A percentile compares a stretch with the other conserved stretches of the same genome.
Conservation (phyloP, 2,329 filamentous ascomycete species). For the Diaporthe capsici region DNA sequence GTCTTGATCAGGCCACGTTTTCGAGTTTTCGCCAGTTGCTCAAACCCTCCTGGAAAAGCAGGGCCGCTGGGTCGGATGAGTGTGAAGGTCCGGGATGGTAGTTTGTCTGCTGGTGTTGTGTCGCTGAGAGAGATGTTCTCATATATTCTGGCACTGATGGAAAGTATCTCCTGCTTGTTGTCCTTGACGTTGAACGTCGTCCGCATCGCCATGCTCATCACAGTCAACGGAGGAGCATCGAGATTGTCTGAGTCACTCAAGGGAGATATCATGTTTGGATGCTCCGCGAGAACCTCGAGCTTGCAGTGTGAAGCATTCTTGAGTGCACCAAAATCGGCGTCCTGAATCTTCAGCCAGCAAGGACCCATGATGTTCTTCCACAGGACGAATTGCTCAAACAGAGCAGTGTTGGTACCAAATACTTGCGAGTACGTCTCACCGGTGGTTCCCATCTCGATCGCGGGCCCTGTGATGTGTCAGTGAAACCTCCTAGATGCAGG, state of each 20-base stretch:
- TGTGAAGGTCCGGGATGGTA: conserved; percentile 92
- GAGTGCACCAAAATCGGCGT: conserved; percentile 84
- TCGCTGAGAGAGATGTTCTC: conserved; percentile 90
- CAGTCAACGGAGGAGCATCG: conserved; percentile 87
- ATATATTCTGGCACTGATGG: conserved; percentile 93
- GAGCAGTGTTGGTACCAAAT: conserved; percentile 91
- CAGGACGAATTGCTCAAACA: conserved; percentile 98
- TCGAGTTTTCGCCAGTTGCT: conserved; percentile 78
- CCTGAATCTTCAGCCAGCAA: conserved; percentile 94
- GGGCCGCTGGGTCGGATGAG: conserved; percentile 85
- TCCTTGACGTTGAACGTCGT: conserved; percentile 91
- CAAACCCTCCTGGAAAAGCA: conserved; percentile 89
- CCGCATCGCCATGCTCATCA: conserved; percentile 95
- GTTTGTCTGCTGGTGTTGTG: conserved; percentile 87
- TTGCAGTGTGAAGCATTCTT: conserved; percentile 98
- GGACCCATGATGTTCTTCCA: conserved; percentile 99
- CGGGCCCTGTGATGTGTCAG: conserved; percentile 65
- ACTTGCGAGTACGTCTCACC: conserved; percentile 95
- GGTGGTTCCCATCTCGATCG: conserved; percentile 76
- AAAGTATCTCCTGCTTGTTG: conserved; percentile 96
- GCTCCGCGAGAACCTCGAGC: conserved; percentile 85
- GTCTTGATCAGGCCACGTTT: conserved; percentile 83
- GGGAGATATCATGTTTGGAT: conserved; percentile 81
- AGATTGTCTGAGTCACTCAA: conserved; percentile 84
- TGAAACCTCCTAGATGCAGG: background rate